Evolutionary conservation across 768 basidiomycete genomes (phyloP).

Genomic region (Dioszegia aurantiaca): DNA sequence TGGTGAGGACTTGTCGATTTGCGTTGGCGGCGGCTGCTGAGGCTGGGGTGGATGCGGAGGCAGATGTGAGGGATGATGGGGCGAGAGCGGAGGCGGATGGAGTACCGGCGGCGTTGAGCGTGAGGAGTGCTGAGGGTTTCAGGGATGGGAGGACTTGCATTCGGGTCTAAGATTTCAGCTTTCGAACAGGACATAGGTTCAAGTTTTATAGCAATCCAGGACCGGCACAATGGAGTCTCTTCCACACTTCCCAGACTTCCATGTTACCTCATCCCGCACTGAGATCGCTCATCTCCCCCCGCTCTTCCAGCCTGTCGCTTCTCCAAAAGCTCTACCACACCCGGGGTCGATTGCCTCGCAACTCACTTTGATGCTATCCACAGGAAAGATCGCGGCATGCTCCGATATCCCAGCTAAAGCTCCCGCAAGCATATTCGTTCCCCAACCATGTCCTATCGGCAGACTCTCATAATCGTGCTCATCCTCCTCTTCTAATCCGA

Average conservation of each 20-base stretch:
- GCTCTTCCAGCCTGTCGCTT: neutral
- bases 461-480: constrained; percentile 67
- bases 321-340: neutral
- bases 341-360: neutral
- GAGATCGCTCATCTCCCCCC: no score
- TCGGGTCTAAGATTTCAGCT: constrained; percentile 66
- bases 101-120: constrained; percentile 17
- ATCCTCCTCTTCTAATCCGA: constrained; percentile 52
- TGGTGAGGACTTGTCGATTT: constrained; percentile 26
- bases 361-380: constrained; percentile 95
- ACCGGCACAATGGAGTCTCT: no score
- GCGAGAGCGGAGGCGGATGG: constrained; percentile 12
- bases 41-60: constrained; percentile 12
- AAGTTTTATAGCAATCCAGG: no score
- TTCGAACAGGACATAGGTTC: neutral
- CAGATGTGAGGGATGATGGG: constrained; percentile 16
- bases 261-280: neutral
- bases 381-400: constrained; percentile 96
- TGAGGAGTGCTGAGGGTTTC: constrained; percentile 32
- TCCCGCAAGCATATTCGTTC: constrained; percentile 94
- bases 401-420: constrained; percentile 97
- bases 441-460: constrained; percentile 74
- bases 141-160: constrained; percentile 75
- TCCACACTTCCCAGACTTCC: no score
- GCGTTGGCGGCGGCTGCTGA: constrained; percentile 15